Conservation (phyloP, 73 alveolate genomes). For the Paramecium bursaria region DNA sequence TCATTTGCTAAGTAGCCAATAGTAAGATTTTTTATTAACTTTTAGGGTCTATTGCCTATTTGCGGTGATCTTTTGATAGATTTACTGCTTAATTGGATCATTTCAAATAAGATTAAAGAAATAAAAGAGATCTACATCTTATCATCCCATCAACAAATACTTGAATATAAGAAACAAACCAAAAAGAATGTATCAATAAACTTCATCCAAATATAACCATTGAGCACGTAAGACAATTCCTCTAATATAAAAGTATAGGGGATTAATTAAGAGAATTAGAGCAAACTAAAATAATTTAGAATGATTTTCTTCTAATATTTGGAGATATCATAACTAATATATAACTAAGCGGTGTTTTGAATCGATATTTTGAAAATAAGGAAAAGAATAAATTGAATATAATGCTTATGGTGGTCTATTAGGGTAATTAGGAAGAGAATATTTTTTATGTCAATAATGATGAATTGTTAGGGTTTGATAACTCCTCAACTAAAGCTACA, state of each 20-base stretch:
- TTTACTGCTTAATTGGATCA: neutral
- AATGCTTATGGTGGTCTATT: conserved; percentile 25
- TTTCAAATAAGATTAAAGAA: too few relatives aligned
- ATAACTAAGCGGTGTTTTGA: neutral
- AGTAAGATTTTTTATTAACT: too few relatives aligned
- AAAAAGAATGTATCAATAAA: too few relatives aligned
- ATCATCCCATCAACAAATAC: too few relatives aligned
- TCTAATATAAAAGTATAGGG: conserved; percentile 56
- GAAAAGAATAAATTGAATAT: conserved; percentile 49
- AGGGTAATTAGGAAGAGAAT: conserved; percentile 62
- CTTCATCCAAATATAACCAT: too few relatives aligned
- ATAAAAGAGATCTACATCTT: too few relatives aligned
- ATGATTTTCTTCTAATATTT: conserved; percentile 55
- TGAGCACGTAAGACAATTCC: too few relatives aligned
- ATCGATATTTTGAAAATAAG: conserved; percentile 47
- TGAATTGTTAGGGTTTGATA: conserved; percentile 17
- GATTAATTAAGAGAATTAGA: conserved; percentile 68
- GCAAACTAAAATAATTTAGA: conserved; percentile 31
- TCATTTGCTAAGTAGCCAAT: too few relatives aligned
- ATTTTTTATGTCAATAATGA: conserved; percentile 28
- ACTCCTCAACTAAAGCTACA: conserved; percentile 1
- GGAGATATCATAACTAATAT: conserved; percentile 68
- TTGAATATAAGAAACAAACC: too few relatives aligned
- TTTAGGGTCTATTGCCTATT: too few relatives aligned
- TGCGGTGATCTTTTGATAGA: neutral